Evolutionary conservation across 1,284 basidiomycete species (phyloP).

Genomic region (Meira miltonrushii): DNA sequence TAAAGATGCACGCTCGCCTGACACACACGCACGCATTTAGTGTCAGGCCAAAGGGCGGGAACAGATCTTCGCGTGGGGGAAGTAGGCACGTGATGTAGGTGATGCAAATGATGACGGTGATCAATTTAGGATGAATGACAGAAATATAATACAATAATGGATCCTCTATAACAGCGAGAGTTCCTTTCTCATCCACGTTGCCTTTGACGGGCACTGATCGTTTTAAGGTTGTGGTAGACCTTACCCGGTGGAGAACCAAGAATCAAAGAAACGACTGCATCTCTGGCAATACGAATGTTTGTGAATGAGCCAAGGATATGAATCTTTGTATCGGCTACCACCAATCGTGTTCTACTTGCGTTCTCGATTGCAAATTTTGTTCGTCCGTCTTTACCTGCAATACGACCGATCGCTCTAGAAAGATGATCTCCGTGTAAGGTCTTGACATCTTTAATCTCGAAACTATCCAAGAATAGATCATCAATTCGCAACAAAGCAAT

Average conservation of each 20-base stretch:
- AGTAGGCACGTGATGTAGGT: no score
- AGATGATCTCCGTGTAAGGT: slow-evolving; percentile 95
- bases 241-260: slow-evolving; percentile 93
- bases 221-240: slow-evolving; percentile 65
- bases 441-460: slow-evolving; percentile 97
- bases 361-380: slow-evolving; percentile 99
- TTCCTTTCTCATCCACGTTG: slow-evolving; percentile 5
- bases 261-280: slow-evolving; percentile 90
- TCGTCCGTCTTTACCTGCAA: slow-evolving; percentile 95
- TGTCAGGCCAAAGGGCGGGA: no score
- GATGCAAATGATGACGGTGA: no score
- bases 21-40: no score
- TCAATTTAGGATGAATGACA: no score
- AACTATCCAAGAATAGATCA: slow-evolving; percentile 94
- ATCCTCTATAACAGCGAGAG: background rate
- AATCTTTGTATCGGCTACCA: slow-evolving; percentile 96
- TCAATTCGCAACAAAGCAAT: slow-evolving; percentile 90
- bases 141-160: background rate
- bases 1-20: no score
- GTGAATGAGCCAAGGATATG: slow-evolving; percentile 90
- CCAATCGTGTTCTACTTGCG: slow-evolving; percentile 86
- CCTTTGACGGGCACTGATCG: slow-evolving; percentile 19
- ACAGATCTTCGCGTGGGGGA: no score
- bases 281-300: slow-evolving; percentile 94
- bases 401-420: slow-evolving; percentile 90